Evolutionary conservation across 768 basidiomycete species (phyloP).

Genomic region (Tubosaeta brunneosetosa): DNA sequence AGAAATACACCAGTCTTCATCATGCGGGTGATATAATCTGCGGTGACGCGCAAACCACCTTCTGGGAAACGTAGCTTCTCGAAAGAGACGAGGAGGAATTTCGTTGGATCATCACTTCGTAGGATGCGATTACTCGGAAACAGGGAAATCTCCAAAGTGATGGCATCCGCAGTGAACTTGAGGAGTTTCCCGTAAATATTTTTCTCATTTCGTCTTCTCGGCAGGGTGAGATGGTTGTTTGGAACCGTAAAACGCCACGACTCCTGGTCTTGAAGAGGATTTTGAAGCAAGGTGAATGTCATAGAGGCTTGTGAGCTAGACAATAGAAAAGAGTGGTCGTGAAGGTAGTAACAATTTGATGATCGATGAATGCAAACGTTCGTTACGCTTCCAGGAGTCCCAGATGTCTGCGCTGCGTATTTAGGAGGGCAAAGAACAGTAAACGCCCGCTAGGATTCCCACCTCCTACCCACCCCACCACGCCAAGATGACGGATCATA

Average conservation of each 20-base stretch:
- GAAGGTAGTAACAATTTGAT: not conserved
- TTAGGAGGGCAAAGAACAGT: conserved; percentile 8
- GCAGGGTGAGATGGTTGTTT: conserved; percentile 23
- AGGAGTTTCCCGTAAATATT: conserved; percentile 44
- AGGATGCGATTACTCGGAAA: conserved; percentile 59
- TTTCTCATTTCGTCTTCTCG: conserved; percentile 23
- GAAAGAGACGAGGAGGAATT: conserved; percentile 55
- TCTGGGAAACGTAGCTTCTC: conserved; percentile 52
- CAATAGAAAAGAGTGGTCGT: not conserved
- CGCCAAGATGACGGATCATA: conserved; percentile 14
- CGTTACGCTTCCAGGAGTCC: conserved; percentile 1
- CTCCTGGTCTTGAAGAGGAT: conserved; percentile 44
- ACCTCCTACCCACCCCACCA: conserved; percentile 11
- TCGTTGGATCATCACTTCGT: conserved; percentile 49
- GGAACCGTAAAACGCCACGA: conserved; percentile 48
- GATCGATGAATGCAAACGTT: conserved; percentile 1
- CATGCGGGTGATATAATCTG: conserved; percentile 54
- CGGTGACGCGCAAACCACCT: conserved; percentile 40
- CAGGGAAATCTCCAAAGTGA: conserved; percentile 45
- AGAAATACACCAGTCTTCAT: conserved; percentile 52
- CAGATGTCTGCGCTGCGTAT: conserved; percentile 1
- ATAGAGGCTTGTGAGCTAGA: conserved; percentile 1
- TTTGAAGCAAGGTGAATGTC: conserved; percentile 33
- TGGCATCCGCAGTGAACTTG: conserved; percentile 44
- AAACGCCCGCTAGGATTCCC: conserved; percentile 13